Base-by-base conservation (phyloP, 129 eudicot species). In the Smallanthus sonchifolius region DNA sequence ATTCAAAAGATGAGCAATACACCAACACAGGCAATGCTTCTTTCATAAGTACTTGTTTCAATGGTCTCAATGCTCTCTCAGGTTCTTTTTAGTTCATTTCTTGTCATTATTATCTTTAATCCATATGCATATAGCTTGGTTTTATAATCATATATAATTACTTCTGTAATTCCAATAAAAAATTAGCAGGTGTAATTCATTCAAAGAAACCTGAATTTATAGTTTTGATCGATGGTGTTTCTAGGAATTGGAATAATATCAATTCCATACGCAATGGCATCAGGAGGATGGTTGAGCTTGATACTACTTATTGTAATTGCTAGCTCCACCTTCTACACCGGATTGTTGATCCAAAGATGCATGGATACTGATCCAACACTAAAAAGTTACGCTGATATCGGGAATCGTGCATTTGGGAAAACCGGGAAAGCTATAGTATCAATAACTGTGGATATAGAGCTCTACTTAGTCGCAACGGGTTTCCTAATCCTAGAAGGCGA, bases 271-370 rank as follows among this genome's bases (percentile, higher is more conserved):
- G 98, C 98, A 15, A 67, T 93, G 42, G 72, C 98, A 60, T 83
- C 97, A 9, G 97, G 97, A 47, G 97, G 98, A 7, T 93, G 98
- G 98, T 60, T 86, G 36, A 90, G 97, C 81, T 56, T 93, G 66
- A 40, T 79, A 24, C 78, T 90, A 10, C 85, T 93, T 48, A 73
- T 93, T 70, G 10, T 84, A 39, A 80, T 94, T 7, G 98, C 98
- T 0, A 13, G 75, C 45, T 74, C 78, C 47, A 82, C 97, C 56
- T 90, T 84, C 84, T 90, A 86, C 85, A 85, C 98, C 1, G 88
- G 93, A 60, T 61, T 94, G 59, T 69, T 94, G 13, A 94, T 94
- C 44, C 75, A 90, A 71, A 82, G 83, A 77, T 90, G 91, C 67
- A 94, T 94, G 98, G 97, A 90, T n/a, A 40, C 75, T 19, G 89